Evolutionary conservation across 2,329 filamentous ascomycete species (phyloP).

Genomic region (Epichloe baconii): DNA sequence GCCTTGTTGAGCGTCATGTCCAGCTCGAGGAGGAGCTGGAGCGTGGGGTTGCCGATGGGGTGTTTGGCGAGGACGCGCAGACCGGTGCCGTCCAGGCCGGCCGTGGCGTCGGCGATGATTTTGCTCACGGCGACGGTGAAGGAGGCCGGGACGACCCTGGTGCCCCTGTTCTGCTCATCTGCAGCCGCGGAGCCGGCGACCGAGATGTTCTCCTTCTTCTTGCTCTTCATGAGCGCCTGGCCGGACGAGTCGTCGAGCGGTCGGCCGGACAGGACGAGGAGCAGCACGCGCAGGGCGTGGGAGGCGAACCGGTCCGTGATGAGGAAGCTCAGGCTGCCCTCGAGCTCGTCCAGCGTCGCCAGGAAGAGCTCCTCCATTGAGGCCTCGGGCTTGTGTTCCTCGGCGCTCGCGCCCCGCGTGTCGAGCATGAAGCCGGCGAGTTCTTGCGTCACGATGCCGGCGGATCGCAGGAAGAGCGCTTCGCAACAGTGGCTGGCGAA

Average conservation of each 20-base stretch:
- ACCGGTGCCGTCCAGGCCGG: slow-evolving; percentile 63
- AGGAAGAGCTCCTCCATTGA: slow-evolving; percentile 81
- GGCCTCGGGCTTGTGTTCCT: slow-evolving; percentile 35
- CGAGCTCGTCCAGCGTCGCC: slow-evolving; percentile 72
- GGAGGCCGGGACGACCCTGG: slow-evolving; percentile 58
- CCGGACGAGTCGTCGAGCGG: slow-evolving; percentile 58
- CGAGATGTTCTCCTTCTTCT: slow-evolving; percentile 75
- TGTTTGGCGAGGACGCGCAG: slow-evolving; percentile 77
- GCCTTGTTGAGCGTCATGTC: slow-evolving; percentile 61
- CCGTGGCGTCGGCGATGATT: slow-evolving; percentile 65
- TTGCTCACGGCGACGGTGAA: slow-evolving; percentile 69
- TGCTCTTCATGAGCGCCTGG: slow-evolving; percentile 73
- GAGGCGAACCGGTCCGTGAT: slow-evolving; percentile 84
- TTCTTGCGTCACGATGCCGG: slow-evolving; percentile 66
- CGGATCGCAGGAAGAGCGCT: slow-evolving; percentile 74
- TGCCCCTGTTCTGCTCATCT: slow-evolving; percentile 29
- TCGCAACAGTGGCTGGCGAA: slow-evolving; percentile 98
- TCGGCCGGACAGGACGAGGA: slow-evolving; percentile 74
- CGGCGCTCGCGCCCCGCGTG: slow-evolving; percentile 27
- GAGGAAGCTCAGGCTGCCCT: slow-evolving; percentile 68
- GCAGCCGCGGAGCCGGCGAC: slow-evolving; percentile 41
- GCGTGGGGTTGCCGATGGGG: slow-evolving; percentile 77
- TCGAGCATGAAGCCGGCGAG: slow-evolving; percentile 36
- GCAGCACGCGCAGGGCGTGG: slow-evolving; percentile 73
- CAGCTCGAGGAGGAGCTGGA: slow-evolving; percentile 82